Evolutionary conservation across 2,329 filamentous ascomycete species (phyloP), one percentile per base, ranked within the genome.

Genomic region (Cadophora malorum): DNA sequence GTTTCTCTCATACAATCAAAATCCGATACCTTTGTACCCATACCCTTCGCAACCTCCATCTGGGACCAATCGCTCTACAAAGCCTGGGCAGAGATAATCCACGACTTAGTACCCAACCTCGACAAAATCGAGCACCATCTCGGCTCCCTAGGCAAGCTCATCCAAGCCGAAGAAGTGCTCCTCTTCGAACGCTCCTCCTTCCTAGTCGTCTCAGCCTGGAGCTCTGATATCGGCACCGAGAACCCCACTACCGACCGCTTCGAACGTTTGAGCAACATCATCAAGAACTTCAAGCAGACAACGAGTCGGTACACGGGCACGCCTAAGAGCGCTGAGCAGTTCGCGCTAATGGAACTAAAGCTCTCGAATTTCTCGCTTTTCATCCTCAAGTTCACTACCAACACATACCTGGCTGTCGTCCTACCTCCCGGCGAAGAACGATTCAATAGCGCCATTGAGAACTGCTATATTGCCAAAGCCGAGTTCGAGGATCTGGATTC

Each of bases 61-160:
- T 99, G 96, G 96, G 96, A 99, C 77, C 96, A 99, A 82, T 96
- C 92, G 65, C 84, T 99, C 47, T 99, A 98, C 84, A 97, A 97
- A 80, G 96, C 96, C 1, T 99, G 96, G 96, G 96, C 96, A 0
- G 93, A 92, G 78, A 97, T 99, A 75, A 97, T 99, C 69, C 96
- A 99, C 83, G 94, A 95, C 78, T 86, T 99, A 56, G 96, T 98
- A n/a, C 96, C 96, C 3, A 98, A 98, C 76, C 87, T 97, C 0
- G 84, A 89, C 21, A 88, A 92, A 55, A 97, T 99, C 72, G 95
- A 98, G 81, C 87, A 88, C 23, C 92, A 98, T 78, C 86, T 99
- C 10, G 87, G 88, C 45, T 89, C 93, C 47, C 86, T 99, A 35
- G 94, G 94, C 6, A 87, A 91, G 50, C 89, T 96, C 61, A 93